Evolutionary conservation across 1,139 yeast genomes (phyloP).

Genomic region (Pichia cactophila): DNA sequence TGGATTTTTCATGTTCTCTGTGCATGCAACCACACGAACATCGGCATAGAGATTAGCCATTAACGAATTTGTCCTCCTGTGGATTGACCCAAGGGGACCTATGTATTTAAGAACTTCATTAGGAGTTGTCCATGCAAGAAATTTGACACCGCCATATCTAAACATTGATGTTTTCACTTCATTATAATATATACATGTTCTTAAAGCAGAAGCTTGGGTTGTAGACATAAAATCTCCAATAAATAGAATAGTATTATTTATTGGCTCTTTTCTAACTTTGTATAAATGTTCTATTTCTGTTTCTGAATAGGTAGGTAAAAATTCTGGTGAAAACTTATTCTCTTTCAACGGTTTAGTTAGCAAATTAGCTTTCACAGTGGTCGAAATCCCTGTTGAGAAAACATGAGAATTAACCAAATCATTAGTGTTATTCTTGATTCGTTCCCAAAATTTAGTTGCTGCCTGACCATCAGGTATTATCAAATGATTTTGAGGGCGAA

Average conservation of each 20-base stretch:
- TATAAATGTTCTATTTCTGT: conserved; percentile 4
- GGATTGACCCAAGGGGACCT: conserved; percentile 22
- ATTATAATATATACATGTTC: conserved; percentile 25
- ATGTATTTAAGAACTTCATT: conserved; percentile 22
- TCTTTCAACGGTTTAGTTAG: conserved; percentile 18
- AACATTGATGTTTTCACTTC: conserved; percentile 23
- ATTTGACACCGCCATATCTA: conserved; percentile 22
- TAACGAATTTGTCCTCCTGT: conserved; percentile 24
- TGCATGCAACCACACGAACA: conserved; percentile 22
- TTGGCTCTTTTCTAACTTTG: conserved; percentile 11
- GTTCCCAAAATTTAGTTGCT: conserved; percentile 33
- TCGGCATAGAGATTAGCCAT: conserved; percentile 23
- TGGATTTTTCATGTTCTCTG: conserved; percentile 14
- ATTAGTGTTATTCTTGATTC: conserved; percentile 28
- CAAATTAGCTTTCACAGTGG: conserved; percentile 14
- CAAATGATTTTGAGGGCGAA: conserved; percentile 55
- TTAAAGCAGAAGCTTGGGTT: conserved; percentile 56
- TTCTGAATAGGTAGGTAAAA: conserved; percentile 20
- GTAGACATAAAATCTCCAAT: conserved; percentile 54
- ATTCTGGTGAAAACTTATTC: conserved; percentile 18
- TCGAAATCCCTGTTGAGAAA: conserved; percentile 5
- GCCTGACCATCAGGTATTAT: conserved; percentile 41
- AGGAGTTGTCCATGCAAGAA: conserved; percentile 25
- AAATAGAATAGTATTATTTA: conserved; percentile 57
- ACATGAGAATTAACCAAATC: conserved; percentile 17